Evolutionary conservation across 305 asterid genomes (phyloP), one percentile per base, ranked within the genome.

Genomic region (Stenogyne calaminthoides): DNA sequence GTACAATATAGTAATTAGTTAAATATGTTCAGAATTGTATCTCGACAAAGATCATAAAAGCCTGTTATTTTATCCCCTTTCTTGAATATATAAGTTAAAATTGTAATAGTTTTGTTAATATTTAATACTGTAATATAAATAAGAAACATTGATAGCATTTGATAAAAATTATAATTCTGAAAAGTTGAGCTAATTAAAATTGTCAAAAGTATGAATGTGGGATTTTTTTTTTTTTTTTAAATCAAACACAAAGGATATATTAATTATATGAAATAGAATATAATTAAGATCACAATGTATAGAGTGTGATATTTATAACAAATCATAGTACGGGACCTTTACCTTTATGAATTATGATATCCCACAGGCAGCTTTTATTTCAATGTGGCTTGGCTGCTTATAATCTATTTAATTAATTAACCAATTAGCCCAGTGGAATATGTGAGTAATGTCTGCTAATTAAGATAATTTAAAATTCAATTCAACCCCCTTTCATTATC

Each of bases 321-420:
- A 14, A 49, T 18, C 64, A 44, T 44, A 67, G 22, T 69, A 46
- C 32, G 27, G 7, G 40, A n/a, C n/a, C n/a, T n/a, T n/a, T n/a
- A n/a, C n/a, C n/a, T n/a, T n/a, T n/a, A n/a, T n/a, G n/a, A n/a
- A n/a, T n/a, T n/a, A n/a, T 76, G 79, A 27, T 64, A 9, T 19
- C 11, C 77, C 47, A 15, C 54, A 10, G 57, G 46, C 84, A 69
- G 12, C 70, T 72, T 77, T 80, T 77, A 73, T 69, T 72, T 80
- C 73, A 37, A 72, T 76, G n/a, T 42, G 49, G 70, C 49, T 74
- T 47, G 70, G 76, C 29, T 69, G 63, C 11, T 14, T 56, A n/a
- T 25, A 1, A 10, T 29, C 16, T 18, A 27, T 54, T 70, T 34
- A 57, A 22, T 46, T 37, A 18, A 37, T n/a, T 16, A 67, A 44